Evolutionary conservation across 2,329 filamentous ascomycete genomes (phyloP), one percentile per base, ranked within the genome.

Genomic region (Fusarium sacchari): DNA sequence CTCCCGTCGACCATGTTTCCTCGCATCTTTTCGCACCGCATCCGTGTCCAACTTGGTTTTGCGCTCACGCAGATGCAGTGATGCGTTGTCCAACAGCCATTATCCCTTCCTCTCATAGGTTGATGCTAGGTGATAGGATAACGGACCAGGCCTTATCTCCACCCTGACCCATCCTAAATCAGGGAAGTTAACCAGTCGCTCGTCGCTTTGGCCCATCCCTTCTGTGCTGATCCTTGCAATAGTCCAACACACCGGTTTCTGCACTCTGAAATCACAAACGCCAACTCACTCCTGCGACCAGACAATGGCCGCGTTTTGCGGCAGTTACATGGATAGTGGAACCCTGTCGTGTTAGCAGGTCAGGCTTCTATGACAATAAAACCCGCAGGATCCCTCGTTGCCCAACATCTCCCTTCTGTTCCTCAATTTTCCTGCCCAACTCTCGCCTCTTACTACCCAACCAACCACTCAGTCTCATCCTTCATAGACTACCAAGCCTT

Each of bases 231-330:
- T 76, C 81, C 81, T 78, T 82, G 81, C 77, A 76, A 65, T 39
- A 56, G 43, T 36, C 59, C 68, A 74, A 64, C 72, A 67, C 64
- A 77, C 72, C 68, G 74, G 69, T 72, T 74, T 76, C 65, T 78
- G 69, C 69, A 71, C 65, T 71, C 68, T 71, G 69, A 72, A 83
- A 83, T 69, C 77, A 76, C 68, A 75, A 73, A 76, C 76, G 86
- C 84, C 86, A 87, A 79, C 86, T 83, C 85, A 86, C 81, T 81
- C 78, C 79, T 83, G 81, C 84, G 82, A 80, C 84, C 84, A 81
- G 85, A 84, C 84, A 83, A 85, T 81, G 85, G 80, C 84, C 80
- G 65, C 52, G 60, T 64, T 64, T 67, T 66, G 72, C 70, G 61
- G 69, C 72, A 69, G 67, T 77, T 75, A 70, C 65, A 76, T 76